A percentile compares a stretch with the other conserved stretches of the same genome.
Evolutionary conservation across 768 basidiomycete genomes (phyloP).

Genomic region (Agaricus subrufescens): DNA sequence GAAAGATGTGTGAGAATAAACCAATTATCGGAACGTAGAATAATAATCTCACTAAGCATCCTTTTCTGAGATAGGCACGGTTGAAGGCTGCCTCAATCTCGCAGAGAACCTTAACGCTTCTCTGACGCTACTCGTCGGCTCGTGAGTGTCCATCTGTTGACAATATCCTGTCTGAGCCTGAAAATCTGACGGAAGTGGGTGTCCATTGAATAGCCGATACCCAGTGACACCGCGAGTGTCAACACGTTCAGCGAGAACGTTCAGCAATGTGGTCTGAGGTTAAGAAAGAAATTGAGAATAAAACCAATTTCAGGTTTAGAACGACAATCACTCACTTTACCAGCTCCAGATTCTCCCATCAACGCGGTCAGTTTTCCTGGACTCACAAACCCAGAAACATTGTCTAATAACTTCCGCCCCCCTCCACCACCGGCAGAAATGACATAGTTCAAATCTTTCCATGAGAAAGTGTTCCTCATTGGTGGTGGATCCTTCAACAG

Average conservation of each 20-base stretch:
- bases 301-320: background rate
- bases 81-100: conserved; percentile 66
- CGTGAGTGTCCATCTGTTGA: conserved; percentile 83
- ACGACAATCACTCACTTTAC: conserved; percentile 29
- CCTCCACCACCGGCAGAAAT: conserved; percentile 46
- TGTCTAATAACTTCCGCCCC: conserved; percentile 51
- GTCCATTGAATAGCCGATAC: conserved; percentile 52
- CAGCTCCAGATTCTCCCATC: conserved; percentile 59
- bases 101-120: conserved; percentile 82
- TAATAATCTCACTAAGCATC: conserved; percentile 62
- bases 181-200: conserved; percentile 49
- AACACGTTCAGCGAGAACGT: conserved; percentile 49
- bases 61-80: conserved; percentile 65
- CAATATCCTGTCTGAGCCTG: conserved; percentile 77
- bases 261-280: conserved; percentile 50
- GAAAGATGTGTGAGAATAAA: conserved; percentile 10
- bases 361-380: conserved; percentile 79
- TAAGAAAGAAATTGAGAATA: too few relatives aligned
- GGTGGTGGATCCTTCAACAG: conserved; percentile 35
- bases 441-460: conserved; percentile 66
- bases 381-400: conserved; percentile 75
- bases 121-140: conserved; percentile 69
- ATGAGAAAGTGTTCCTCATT: conserved; percentile 70
- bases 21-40: background rate
- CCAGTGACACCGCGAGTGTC: conserved; percentile 45